These are phyloP conservation scores for Ustilago hordei DNA, from an alignment of 1,284 basidiomycete genomes.

Conservation along the genomic window DNA sequence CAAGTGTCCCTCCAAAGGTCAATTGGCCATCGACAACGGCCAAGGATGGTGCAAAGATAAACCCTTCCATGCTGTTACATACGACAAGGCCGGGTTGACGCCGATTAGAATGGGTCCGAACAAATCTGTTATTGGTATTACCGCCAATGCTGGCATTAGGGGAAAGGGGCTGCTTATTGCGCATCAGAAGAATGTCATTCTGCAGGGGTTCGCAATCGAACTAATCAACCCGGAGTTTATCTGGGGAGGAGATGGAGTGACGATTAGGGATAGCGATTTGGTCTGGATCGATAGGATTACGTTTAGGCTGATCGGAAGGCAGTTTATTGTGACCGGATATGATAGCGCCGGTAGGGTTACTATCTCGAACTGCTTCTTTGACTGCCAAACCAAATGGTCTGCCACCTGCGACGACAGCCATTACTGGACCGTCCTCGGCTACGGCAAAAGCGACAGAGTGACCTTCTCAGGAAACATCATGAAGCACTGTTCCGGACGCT, in stretches of 20 bases:
- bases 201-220: conserved; percentile 68
- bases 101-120: conserved; percentile 20
- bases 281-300: conserved; percentile 63
- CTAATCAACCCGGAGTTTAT: conserved; percentile 36
- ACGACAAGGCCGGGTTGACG: conserved; percentile 56
- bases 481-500: conserved; percentile 46
- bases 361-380: conserved; percentile 44
- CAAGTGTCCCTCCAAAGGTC: conserved; percentile 66
- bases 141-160: conserved; percentile 65
- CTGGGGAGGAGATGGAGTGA: conserved; percentile 63
- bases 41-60: conserved; percentile 67
- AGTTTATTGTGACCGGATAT: conserved; percentile 47
- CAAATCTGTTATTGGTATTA: conserved; percentile 40
- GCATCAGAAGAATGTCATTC: conserved; percentile 66
- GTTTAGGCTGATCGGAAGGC: conserved; percentile 41
- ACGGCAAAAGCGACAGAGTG: conserved; percentile 40
- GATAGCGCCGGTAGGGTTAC: conserved; percentile 22
- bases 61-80: conserved; percentile 22
- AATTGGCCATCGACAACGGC: conserved; percentile 66
- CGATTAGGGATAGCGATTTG: conserved; percentile 40
- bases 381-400: conserved; percentile 42
- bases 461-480: conserved; percentile 42
- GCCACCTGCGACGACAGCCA: conserved; percentile 43
- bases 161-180: conserved; percentile 52
- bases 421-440: conserved; percentile 49